Base-by-base conservation (phyloP, 371 early-diverging fungal genomes). In the Mucor racemosus region DNA sequence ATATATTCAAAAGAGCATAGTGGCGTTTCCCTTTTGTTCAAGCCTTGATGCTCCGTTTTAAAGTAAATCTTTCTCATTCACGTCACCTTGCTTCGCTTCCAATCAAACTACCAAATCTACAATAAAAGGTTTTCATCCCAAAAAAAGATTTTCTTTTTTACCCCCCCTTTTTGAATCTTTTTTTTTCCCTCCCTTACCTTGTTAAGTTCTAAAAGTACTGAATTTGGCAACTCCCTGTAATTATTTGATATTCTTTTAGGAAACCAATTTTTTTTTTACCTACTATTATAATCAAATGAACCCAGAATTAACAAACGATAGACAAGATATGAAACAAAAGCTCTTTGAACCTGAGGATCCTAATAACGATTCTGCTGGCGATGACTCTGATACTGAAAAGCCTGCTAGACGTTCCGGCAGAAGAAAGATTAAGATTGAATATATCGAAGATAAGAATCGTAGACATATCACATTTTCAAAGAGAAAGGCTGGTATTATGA, bases 401-500 rank as follows among this genome's bases (percentile, higher is more conserved):
- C 72, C 68, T 19, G 81, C 82, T 60, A 91, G 88, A 80, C 85
- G 89, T 13, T 83, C 88, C 33, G 94, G 94, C 9, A 84, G 98
- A 56, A 88, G 96, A 74, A 97, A 97, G 79, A 97, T 98, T 76
- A 95, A 94, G 80, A 96, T 98, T 78, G 96, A 95, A 76, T 99
- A 92, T 72, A 99, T 99, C 60, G 91, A 93, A 64, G 97, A 96
- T 73, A 97, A 95, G 81, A 91, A 90, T 65, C 85, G 95, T 64
- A 88, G 99, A 69, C 95, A 96, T 69, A 97, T 99, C 65, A 98
- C 99, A 15, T 99, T 99, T 76, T 92, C 92, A 72, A 99, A 99
- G 80, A 87, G 99, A 76, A 99, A 99, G 78, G 95, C 97, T 39
- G 99, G 99, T 44, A 95, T 99, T 69, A 97, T 99, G 97, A 99